These are phyloP conservation scores for Yarrowia sp. DNA, from an alignment of 805 yeast genomes.

Conservation along the genomic window DNA sequence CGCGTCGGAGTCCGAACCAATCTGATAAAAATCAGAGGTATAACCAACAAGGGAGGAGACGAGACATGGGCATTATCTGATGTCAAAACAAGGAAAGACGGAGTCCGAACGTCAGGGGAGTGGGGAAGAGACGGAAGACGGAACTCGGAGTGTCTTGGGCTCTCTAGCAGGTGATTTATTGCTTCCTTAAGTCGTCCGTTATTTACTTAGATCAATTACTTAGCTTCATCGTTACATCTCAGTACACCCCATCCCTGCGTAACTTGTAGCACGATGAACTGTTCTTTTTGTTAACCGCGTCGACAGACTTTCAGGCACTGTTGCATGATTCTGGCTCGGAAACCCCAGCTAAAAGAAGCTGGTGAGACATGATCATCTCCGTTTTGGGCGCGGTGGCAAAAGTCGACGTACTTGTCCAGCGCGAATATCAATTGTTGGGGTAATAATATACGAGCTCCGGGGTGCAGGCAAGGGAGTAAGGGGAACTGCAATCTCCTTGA, in stretches of 20 bases:
- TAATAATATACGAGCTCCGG: background rate
- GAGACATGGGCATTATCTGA: no score
- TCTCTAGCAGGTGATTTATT: no score
- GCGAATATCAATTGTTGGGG: background rate
- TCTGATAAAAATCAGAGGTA: conserved; percentile 9
- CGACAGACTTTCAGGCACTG: conserved; percentile 21
- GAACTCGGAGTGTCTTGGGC: no score
- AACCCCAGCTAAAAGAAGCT: conserved; percentile 10
- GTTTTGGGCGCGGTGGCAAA: conserved; percentile 1
- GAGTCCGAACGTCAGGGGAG: conserved; percentile 5
- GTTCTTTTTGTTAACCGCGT: background rate
- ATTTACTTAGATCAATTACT: no score
- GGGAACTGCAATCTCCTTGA: no score
- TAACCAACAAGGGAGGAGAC: background rate
- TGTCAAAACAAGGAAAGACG: background rate
- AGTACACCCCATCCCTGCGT: background rate
- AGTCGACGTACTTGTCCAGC: background rate
- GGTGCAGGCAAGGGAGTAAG: no score
- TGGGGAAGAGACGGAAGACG: no score
- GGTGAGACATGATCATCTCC: conserved; percentile 9
- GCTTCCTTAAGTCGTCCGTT: no score
- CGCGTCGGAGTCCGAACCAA: conserved; percentile 29
- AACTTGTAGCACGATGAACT: conserved; percentile 3
- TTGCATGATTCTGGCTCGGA: conserved; percentile 15
- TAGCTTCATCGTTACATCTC: background rate